phyloP scores from a whole-genome alignment of 495 filamentous ascomycete genomes.

The Podospora tetraspora region DNA sequence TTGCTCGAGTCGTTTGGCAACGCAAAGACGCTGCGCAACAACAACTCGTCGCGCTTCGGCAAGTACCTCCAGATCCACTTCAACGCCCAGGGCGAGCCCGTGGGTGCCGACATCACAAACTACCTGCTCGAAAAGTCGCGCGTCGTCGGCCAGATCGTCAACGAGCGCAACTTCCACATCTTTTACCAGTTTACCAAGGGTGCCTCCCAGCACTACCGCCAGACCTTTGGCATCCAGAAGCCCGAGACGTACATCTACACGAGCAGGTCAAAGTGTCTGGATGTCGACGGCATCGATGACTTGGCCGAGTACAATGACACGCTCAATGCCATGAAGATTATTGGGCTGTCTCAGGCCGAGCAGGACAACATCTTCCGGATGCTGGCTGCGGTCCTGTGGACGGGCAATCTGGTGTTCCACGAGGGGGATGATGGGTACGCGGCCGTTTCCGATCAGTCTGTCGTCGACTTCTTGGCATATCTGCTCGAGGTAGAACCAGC shows the following conservation, averaged over 20 bases:
- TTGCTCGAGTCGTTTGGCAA: conserved; percentile 97
- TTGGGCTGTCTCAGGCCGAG: conserved; percentile 81
- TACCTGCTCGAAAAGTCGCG: conserved; percentile 93
- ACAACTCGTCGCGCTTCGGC: conserved; percentile 97
- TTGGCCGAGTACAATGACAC: conserved; percentile 86
- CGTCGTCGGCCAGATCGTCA: conserved; percentile 90
- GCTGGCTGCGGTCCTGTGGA: conserved; percentile 88
- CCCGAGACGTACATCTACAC: conserved; percentile 96
- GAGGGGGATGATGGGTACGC: conserved; percentile 91
- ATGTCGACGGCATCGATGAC: conserved; percentile 93
- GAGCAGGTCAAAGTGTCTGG: conserved; percentile 84
- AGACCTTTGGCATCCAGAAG: conserved; percentile 80
- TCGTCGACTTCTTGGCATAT: conserved; percentile 91
- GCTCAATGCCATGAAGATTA: conserved; percentile 87
- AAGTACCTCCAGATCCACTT: conserved; percentile 99
- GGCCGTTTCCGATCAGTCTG: conserved; percentile 74
- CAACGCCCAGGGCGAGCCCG: conserved; percentile 85
- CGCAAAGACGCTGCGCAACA: conserved; percentile 95
- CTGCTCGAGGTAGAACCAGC: conserved; percentile 80
- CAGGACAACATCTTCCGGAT: conserved; percentile 97
- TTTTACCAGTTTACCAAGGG: conserved; percentile 99
- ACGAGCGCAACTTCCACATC: conserved; percentile 98
- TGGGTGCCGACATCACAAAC: conserved; percentile 97
- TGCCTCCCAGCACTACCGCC: conserved; percentile 77
- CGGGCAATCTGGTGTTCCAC: conserved; percentile 83